Evolutionary conservation across 768 basidiomycete genomes (phyloP), one percentile per base, ranked within the genome.

Genomic region (Pleurotus eryngii): DNA sequence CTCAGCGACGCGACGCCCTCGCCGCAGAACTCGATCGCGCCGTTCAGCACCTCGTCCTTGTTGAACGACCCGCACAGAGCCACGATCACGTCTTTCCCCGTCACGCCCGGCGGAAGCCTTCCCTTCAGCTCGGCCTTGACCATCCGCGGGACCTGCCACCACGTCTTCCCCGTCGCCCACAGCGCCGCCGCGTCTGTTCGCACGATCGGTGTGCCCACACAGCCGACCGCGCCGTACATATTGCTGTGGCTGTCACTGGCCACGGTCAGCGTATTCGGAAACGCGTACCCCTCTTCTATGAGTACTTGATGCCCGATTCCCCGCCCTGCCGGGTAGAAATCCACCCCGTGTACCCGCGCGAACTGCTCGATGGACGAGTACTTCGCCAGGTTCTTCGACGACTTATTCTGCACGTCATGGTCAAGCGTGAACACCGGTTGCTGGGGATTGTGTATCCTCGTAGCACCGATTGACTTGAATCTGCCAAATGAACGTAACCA

Each of bases 111-210:
- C 0, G 89, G 80, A 0, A 98, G 81, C 59, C 75, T 77, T 5
- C 96, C 96, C 57, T 80, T 82, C 49, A 99, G 77, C 65, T 97
- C 94, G 60, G 98, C 96, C 59, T 91, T 94, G 69, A 99, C 84
- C 83, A 98, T 95, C 3, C 93, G 84, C 12, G 97, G 97, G 35
- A 99, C 88, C 73, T 98, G 97, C 97, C 96, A 98, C 97, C 97
- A 99, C 1, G 97, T 98, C 70, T 90, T 92, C 18, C 95, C 95
- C 0, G 97, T 98, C 11, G 97, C 94, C 97, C 97, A 99, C 9
- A 99, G 81, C 18, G 90, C 96, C 0, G 94, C 94, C 18, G 92
- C 91, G 62, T 96, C 94, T 11, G 93, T 98, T 49, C 97, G 85
- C 5, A 98, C 97, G 61, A 98, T 97, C 0, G 97, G 94, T 0